Conservation (phyloP, 192 early-diverging fungal species). For the Funneliformis mosseae region DNA sequence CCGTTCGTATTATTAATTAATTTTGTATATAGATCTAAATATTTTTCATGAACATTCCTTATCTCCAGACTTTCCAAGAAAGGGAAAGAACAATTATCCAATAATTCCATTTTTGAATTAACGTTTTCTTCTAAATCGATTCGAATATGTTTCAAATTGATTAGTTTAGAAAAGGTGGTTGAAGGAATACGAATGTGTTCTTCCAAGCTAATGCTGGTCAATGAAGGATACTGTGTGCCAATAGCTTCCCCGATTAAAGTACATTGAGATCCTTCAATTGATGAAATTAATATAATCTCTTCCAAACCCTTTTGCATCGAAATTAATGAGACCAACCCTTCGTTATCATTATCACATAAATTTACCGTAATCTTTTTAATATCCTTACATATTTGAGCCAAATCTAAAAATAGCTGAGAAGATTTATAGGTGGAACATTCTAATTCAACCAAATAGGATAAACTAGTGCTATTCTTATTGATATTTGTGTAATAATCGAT, state of each 20-base stretch:
- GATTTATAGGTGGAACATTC: slow-evolving; percentile 3
- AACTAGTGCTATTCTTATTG: background rate
- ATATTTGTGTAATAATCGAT: background rate
- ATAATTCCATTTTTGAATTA: background rate
- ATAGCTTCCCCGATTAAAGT: background rate
- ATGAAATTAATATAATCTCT: background rate
- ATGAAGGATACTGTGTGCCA: background rate
- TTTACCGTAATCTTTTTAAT: background rate
- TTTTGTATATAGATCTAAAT: background rate
- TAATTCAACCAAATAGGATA: background rate
- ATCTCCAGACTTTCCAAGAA: background rate
- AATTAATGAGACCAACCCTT: background rate
- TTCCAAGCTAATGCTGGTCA: background rate
- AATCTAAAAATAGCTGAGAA: background rate
- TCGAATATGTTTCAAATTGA: background rate
- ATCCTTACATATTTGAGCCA: background rate
- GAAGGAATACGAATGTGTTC: background rate
- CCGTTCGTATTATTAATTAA: background rate
- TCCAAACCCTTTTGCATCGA: background rate
- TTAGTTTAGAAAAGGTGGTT: background rate
- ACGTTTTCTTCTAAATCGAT: background rate
- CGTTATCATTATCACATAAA: slow-evolving; percentile 1
- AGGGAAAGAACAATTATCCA: background rate
- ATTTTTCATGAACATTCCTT: background rate
- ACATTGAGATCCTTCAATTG: background rate